Evolutionary conservation across 768 basidiomycete species (phyloP).

Genomic region (Mycena epipterygia): DNA sequence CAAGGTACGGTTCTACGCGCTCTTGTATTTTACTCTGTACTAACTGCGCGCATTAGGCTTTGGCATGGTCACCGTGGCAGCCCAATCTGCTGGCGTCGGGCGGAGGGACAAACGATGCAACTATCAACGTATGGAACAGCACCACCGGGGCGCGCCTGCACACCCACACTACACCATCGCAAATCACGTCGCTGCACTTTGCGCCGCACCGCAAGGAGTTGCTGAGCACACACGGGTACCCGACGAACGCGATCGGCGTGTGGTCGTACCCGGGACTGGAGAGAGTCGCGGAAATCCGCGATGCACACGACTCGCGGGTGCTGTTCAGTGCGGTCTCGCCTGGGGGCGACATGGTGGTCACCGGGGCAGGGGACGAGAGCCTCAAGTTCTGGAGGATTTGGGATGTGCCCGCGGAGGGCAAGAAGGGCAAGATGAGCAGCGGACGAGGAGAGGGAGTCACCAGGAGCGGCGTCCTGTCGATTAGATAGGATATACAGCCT

Average conservation of each 20-base stretch:
- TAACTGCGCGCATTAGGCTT: constrained; percentile 72
- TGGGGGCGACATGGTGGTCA: constrained; percentile 91
- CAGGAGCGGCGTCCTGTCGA: constrained; percentile 61
- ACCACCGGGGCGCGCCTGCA: constrained; percentile 94
- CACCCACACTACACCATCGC: constrained; percentile 87
- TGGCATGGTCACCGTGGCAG: constrained; percentile 99
- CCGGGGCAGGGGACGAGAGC: constrained; percentile 95
- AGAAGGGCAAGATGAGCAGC: constrained; percentile 66
- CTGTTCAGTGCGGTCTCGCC: constrained; percentile 89
- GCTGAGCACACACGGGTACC: constrained; percentile 94
- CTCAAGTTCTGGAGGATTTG: constrained; percentile 96
- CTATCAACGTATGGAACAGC: constrained; percentile 91
- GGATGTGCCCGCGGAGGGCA: constrained; percentile 65
- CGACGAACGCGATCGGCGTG: constrained; percentile 85
- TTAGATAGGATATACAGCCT: too few relatives aligned
- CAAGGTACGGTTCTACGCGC: constrained; percentile 59
- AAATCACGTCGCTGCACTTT: constrained; percentile 93
- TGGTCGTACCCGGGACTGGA: constrained; percentile 90
- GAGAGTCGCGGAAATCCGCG: constrained; percentile 85
- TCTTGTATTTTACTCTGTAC: not conserved
- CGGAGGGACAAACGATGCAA: constrained; percentile 95
- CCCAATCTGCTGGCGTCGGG: constrained; percentile 91
- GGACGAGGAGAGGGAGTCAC: constrained; percentile 57
- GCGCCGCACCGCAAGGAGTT: constrained; percentile 91
- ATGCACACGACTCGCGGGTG: constrained; percentile 94